Evolutionary conservation across 2,329 filamentous ascomycete genomes (phyloP), one percentile per base, ranked within the genome.

Genomic region (Harringtonia aguacate): DNA sequence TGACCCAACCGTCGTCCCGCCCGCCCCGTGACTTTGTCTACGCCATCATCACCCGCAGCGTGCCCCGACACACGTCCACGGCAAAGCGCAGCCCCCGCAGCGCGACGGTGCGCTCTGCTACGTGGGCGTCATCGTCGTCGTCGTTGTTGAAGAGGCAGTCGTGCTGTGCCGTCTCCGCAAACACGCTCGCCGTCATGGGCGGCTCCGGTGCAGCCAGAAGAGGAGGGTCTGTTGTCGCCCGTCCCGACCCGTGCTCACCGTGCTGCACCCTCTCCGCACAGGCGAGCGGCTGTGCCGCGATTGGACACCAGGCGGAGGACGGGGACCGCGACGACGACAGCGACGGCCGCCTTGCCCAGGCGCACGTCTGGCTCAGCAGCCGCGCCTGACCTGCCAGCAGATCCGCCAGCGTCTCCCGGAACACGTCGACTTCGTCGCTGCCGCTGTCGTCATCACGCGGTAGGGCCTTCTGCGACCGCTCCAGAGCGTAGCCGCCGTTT

Each of bases 21-120:
- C n/a, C n/a, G n/a, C n/a, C n/a, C n/a, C n/a, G n/a, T n/a, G n/a
- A n/a, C 20, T 30, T 41, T n/a, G 21, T 13, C 21, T 43, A 43
- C 17, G 30, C 14, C 34, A 44, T 39, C 27, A 40, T 28, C 27
- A 44, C 39, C 21, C 29, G 39, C 9, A 35, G 8, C 7, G 36
- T 24, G 4, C 41, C 41, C 14, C 24, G 13, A 17, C 45, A 47
- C 4, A 27, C 17, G 35, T 47, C 45, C 13, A 47, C 41, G n/a
- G 29, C 36, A 36, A 47, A 44, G 6, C 29, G 38, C 18, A 47
- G 41, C n/a, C 45, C 45, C 21, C 28, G 21, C 8, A 44, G 3
- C 4, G 35, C 34, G n/a, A 41, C 37, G 2, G 24, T n/a, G 2
- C 20, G 31, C 14, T 28, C 18, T n/a, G 24, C 8, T 1, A 31